These are phyloP conservation scores for Ceratocystis alfenasii DNA, from an alignment of 2,329 filamentous ascomycete species.

Conservation along the genomic window DNA sequence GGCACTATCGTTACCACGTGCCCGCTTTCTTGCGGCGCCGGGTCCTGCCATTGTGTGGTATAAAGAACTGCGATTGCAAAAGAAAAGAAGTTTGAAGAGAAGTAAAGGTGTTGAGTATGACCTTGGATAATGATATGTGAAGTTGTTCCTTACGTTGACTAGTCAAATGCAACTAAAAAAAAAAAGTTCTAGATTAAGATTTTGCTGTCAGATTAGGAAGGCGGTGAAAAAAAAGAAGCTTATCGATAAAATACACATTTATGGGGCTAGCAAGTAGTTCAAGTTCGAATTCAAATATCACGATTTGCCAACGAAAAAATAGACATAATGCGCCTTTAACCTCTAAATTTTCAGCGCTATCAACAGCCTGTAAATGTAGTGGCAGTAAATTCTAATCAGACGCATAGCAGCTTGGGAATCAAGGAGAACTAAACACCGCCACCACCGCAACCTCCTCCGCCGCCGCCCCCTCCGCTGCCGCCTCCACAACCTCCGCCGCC, in stretches of 20 bases:
- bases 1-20: constrained; percentile 27
- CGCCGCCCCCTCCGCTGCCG: neutral
- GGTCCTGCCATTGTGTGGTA: constrained; percentile 18
- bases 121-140: neutral
- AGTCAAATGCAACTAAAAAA: neutral
- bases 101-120: neutral
- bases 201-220: constrained; percentile 12
- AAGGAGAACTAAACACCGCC: no score
- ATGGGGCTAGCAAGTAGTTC: constrained; percentile 1
- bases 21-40: constrained; percentile 28
- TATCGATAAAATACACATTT: constrained; percentile 16
- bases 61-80: neutral
- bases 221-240: constrained; percentile 10
- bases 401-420: no score
- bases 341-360: neutral
- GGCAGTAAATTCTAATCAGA: no score
- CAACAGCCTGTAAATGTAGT: neutral
- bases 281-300: no score
- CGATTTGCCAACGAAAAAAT: neutral
- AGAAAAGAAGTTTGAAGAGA: neutral
- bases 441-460: neutral
- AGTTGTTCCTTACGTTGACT: neutral
- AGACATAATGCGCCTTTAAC: neutral
- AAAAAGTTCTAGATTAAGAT: constrained; percentile 14
- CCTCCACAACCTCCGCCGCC: neutral